Evolutionary conservation across 305 asterid species (phyloP).

Genomic region (Solanum chacoense): DNA sequence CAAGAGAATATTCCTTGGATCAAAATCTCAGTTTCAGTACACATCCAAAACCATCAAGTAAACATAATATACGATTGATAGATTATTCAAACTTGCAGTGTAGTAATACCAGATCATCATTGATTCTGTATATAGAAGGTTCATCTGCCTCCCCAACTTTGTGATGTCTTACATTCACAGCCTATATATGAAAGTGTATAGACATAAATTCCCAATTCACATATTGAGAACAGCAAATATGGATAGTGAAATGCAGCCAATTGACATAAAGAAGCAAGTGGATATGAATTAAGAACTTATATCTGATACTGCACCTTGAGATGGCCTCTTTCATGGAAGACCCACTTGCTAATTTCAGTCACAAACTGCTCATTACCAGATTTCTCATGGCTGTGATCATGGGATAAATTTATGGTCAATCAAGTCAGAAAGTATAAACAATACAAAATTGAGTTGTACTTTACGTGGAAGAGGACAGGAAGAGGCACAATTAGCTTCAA

Average conservation of each 20-base stretch:
- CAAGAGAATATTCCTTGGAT: conserved; percentile 60
- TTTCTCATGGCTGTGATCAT: conserved; percentile 44
- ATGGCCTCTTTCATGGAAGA: conserved; percentile 83
- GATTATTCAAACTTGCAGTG: not conserved
- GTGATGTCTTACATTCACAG: conserved; percentile 57
- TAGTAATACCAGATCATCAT: conserved; percentile 61
- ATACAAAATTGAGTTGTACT: not conserved
- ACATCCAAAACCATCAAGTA: not conserved
- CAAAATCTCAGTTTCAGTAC: not conserved
- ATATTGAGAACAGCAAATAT: not conserved
- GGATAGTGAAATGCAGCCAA: not conserved
- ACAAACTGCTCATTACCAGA: conserved; percentile 71
- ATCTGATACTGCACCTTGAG: conserved; percentile 40
- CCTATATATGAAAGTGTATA: conserved; percentile 22
- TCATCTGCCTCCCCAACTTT: conserved; percentile 63
- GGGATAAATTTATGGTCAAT: not conserved
- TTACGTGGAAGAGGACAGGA: not conserved
- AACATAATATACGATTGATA: not conserved
- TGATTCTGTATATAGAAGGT: conserved; percentile 69
- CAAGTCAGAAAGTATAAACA: not conserved
- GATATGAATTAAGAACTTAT: not conserved
- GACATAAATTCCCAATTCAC: not conserved
- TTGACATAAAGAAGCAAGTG: not conserved
- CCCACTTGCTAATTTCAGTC: conserved; percentile 74
- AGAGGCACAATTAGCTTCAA: not conserved